Base-by-base conservation (phyloP, 2,329 filamentous ascomycete species). In the Fusarium nodosum region DNA sequence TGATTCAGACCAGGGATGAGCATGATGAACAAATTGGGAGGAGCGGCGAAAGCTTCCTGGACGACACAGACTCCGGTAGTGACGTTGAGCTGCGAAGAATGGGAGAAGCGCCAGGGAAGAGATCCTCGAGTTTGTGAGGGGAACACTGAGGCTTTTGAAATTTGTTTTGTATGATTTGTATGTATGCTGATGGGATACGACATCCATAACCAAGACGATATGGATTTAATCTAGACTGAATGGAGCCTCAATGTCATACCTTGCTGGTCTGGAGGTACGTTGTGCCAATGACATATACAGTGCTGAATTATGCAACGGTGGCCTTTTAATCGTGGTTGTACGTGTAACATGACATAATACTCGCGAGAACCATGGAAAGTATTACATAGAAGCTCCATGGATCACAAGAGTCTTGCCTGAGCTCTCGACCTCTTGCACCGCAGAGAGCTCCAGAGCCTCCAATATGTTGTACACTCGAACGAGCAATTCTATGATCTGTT, bases 401-500 rank as follows among this genome's bases (percentile, higher is more conserved):
- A 91, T 90, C 42, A 91, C 83, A 56, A 93, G 83, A 56, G 90
- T 89, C 79, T 90, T 92, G 78, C 88, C 89, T 75, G 86, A 84
- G 64, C 85, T 81, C 46, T 84, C 83, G 48, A 86, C 80, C 69
- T 91, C 85, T 73, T 91, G 86, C 51, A 85, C 81, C 59, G 88
- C 81, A 2, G 89, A 89, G 74, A 87, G 82, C 75, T 96, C 93
- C 26, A 92, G 80, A 60, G 85, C 88, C 38, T 91, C 77, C 16
- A 93, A 82, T 36, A 93, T 81, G 72, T 86, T 85, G 50, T 85
- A 87, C 5, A 89, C 88, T 50, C 88, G 86, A 36, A 94, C 84
- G 42, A 91, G 79, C 55, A 94, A 79, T 80, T 93, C 91, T 92
- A 34, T 48, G 20, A 22, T 34, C 60, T 74, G 38, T 76, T 66